phyloP scores from a whole-genome alignment of 495 filamentous ascomycete species.

The Penicillium odoratum region DNA sequence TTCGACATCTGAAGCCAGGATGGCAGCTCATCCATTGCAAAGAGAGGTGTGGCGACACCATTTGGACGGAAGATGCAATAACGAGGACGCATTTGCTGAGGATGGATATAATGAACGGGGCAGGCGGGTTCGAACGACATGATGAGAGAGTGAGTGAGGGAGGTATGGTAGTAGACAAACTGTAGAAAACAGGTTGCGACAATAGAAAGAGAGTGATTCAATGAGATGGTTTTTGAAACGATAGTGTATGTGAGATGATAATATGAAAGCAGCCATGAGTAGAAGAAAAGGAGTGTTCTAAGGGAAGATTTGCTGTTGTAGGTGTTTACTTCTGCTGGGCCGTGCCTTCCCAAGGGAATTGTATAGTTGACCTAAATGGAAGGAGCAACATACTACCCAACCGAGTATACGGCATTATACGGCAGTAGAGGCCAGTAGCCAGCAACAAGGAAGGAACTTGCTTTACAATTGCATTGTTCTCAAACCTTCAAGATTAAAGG shows the following conservation, averaged over 20 bases:
- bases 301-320: neutral
- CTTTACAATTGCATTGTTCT: neutral
- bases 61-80: constrained; percentile 41
- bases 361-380: neutral
- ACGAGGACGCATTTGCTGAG: constrained; percentile 29
- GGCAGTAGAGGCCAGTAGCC: neutral
- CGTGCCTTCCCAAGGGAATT: neutral
- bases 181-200: neutral
- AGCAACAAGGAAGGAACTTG: neutral
- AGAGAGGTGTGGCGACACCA: constrained; percentile 27
- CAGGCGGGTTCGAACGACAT: constrained; percentile 4
- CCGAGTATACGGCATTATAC: neutral
- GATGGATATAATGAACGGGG: neutral
- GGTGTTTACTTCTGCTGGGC: neutral
- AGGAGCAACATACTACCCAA: neutral
- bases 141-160: neutral
- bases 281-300: constrained; percentile 1
- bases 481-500: neutral
- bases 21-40: constrained; percentile 41
- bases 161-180: neutral
- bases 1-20: constrained; percentile 35
- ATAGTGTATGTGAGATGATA: neutral
- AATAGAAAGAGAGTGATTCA: neutral
- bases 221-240: constrained; percentile 3
- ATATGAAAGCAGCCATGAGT: neutral